Percentiles rank a stretch among this genome's conserved stretches.
Evolutionary conservation across 225 moss, liverwort and hornwort genomes (phyloP).

Genomic region (Anthoceros angustus): DNA sequence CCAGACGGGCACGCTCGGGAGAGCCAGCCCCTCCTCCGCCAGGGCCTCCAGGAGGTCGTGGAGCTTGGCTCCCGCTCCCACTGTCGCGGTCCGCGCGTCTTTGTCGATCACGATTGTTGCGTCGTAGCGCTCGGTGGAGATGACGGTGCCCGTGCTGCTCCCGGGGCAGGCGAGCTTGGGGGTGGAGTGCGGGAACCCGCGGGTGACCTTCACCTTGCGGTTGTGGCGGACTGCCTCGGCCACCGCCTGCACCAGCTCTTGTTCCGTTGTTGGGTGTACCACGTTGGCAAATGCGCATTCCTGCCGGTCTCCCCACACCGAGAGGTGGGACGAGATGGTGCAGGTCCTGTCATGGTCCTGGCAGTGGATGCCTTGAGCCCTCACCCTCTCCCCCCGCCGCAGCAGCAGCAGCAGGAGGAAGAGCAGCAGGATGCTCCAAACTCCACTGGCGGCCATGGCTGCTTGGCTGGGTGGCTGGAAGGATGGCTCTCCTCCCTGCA

Average conservation of each 20-base stretch:
- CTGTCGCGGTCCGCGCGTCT: background rate
- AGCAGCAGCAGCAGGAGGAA: too few species aligned
- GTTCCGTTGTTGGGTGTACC: slow-evolving; percentile 29
- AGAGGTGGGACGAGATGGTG: background rate
- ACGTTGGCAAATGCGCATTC: slow-evolving; percentile 6
- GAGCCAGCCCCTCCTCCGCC: background rate
- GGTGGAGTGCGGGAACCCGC: slow-evolving; percentile 21
- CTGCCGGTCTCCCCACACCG: background rate
- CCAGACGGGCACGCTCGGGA: background rate
- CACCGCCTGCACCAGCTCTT: slow-evolving; percentile 27
- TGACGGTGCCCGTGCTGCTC: slow-evolving; percentile 11
- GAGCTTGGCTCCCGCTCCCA: background rate
- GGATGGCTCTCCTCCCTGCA: too few species aligned
- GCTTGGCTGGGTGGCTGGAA: too few species aligned
- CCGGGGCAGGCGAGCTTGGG: slow-evolving; percentile 37
- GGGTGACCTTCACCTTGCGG: slow-evolving; percentile 36
- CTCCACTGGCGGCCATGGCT: too few species aligned
- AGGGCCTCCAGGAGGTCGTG: background rate
- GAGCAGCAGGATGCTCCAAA: too few species aligned
- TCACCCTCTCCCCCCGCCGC: too few species aligned
- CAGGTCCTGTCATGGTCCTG: background rate
- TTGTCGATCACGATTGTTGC: background rate
- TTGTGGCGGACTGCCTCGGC: slow-evolving; percentile 20
- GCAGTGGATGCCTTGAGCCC: too few species aligned
- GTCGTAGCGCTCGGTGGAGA: slow-evolving; percentile 6